Percentiles rank a stretch among this genome's conserved stretches.
Conservation (phyloP, 441 rosid genomes). For the Gossypium trilobum region DNA sequence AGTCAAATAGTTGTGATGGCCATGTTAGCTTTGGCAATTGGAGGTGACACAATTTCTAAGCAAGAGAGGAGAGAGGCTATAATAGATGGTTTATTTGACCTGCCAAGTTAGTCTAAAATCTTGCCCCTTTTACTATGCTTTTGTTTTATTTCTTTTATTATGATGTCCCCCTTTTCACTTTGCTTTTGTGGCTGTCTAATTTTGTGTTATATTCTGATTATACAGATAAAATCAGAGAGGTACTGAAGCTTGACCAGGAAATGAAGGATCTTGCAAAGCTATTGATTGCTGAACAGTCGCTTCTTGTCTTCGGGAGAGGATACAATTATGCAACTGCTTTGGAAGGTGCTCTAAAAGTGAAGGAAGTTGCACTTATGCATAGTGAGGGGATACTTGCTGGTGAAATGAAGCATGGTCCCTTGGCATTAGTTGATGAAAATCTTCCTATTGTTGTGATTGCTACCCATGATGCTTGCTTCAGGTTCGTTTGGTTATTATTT, state of each 20-base stretch:
- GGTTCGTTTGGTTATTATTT: conserved; percentile 27
- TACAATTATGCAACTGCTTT: conserved; percentile 85
- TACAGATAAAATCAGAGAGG: conserved; percentile 77
- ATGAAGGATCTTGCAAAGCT: conserved; percentile 78
- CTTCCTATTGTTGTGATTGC: conserved; percentile 81
- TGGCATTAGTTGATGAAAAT: conserved; percentile 87
- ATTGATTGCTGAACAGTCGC: conserved; percentile 72
- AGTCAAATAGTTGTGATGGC: conserved; percentile 97
- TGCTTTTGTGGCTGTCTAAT: not conserved
- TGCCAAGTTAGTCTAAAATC: conserved; percentile 45
- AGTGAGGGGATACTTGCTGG: conserved; percentile 92
- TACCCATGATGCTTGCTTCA: conserved; percentile 77
- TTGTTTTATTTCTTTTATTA: not conserved
- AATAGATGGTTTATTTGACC: conserved; percentile 68
- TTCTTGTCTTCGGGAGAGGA: conserved; percentile 89
- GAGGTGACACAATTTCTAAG: conserved; percentile 63
- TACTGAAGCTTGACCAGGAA: conserved; percentile 68
- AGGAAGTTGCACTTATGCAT: conserved; percentile 95
- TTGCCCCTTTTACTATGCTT: not conserved
- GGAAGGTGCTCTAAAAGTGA: conserved; percentile 91
- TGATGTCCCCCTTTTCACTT: not conserved
- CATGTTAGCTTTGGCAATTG: conserved; percentile 84
- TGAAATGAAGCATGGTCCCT: conserved; percentile 97
- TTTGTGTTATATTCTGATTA: not conserved
- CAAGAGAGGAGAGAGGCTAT: conserved; percentile 68